A percentile compares a stretch with the other conserved stretches of the same genome.
These are phyloP conservation scores for Escallonia herrerae DNA, from an alignment of 129 eudicot species.

Conservation along the genomic window DNA sequence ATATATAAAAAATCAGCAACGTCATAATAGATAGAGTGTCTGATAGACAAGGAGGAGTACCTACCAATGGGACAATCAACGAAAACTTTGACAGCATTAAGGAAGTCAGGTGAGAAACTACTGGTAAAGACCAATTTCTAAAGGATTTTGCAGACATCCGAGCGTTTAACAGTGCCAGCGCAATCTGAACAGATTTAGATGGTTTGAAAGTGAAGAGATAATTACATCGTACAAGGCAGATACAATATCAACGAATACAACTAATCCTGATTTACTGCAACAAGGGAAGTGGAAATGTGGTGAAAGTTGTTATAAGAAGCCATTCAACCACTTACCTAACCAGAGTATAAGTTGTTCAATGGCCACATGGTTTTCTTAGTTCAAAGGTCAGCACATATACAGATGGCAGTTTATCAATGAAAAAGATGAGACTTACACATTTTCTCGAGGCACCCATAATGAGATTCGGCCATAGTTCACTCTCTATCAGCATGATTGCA, in stretches of 20 bases:
- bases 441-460: conserved; percentile 61
- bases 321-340: not conserved
- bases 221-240: not conserved
- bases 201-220: not conserved
- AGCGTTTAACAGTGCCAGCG: conserved; percentile 66
- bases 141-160: conserved; percentile 74
- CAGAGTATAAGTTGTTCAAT: not conserved
- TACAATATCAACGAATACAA: not conserved
- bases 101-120: conserved; percentile 36
- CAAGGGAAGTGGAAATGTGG: not conserved
- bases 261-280: not conserved
- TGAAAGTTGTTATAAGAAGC: not conserved
- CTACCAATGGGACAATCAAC: conserved; percentile 83
- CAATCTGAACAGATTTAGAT: conserved; percentile 35
- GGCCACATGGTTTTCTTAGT: not conserved
- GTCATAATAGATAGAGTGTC: not conserved
- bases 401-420: not conserved
- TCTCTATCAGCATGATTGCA: conserved; percentile 77
- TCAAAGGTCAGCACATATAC: not conserved
- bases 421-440: conserved; percentile 45
- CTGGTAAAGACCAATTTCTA: conserved; percentile 61
- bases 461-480: conserved; percentile 98
- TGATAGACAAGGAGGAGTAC: conserved; percentile 4
- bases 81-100: conserved; percentile 86
- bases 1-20: not conserved